Evolutionary conservation across 2,329 filamentous ascomycete genomes (phyloP).

Genomic region (Penicillium polonicum): DNA sequence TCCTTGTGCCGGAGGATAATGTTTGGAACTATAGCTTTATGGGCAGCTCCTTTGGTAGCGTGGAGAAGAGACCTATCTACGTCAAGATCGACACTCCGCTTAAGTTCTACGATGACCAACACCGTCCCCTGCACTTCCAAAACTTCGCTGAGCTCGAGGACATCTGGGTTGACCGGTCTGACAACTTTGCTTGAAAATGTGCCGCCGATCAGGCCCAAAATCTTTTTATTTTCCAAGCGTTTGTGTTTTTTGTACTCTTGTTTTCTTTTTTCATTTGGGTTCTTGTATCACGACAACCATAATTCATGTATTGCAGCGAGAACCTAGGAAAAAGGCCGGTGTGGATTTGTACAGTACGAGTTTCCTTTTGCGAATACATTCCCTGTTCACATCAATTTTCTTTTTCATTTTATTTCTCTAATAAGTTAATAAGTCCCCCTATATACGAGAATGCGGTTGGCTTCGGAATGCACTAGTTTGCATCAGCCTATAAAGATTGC

Average conservation of each 20-base stretch:
- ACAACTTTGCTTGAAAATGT: conserved; percentile 77
- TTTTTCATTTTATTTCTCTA: background rate
- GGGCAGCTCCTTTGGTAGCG: conserved; percentile 79
- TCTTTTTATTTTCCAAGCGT: conserved; percentile 16
- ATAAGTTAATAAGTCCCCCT: background rate
- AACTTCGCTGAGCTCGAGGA: conserved; percentile 97
- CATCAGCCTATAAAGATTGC: background rate
- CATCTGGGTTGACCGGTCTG: conserved; percentile 87
- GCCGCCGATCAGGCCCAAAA: conserved; percentile 21
- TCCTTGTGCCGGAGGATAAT: conserved; percentile 86
- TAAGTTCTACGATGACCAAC: conserved; percentile 87
- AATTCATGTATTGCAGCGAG: conserved; percentile 25
- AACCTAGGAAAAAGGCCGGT: conserved; percentile 7
- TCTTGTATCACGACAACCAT: conserved; percentile 23
- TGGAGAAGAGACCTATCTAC: conserved; percentile 87
- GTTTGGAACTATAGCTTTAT: conserved; percentile 99
- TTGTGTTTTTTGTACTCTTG: conserved; percentile 10
- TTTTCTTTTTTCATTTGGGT: conserved; percentile 15
- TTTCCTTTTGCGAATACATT: conserved; percentile 9
- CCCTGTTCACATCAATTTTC: background rate
- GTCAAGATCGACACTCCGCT: conserved; percentile 92
- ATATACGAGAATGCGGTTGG: conserved; percentile 16
- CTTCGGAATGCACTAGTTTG: conserved; percentile 8
- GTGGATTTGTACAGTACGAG: conserved; percentile 7
- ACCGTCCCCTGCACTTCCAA: conserved; percentile 92